Evolutionary conservation across 495 filamentous ascomycete species (phyloP).

Genomic region (Penicillium silybi): DNA sequence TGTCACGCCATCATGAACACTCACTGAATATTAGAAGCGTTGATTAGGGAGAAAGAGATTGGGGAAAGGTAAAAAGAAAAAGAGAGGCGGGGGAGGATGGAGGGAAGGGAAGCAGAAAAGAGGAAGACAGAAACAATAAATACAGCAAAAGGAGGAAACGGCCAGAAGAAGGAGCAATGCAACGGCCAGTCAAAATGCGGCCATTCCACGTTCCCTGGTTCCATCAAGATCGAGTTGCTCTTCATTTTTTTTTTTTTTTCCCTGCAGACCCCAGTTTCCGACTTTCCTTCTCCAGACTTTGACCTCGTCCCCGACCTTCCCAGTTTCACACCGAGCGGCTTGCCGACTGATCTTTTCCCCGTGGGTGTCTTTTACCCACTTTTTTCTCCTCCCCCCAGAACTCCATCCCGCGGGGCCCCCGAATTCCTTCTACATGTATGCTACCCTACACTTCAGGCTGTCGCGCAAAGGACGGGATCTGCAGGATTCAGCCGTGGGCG

Average conservation of each 20-base stretch:
- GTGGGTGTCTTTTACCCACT: constrained; percentile 7
- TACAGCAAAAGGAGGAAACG: neutral
- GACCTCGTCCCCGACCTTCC: constrained; percentile 12
- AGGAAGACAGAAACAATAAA: constrained; percentile 5
- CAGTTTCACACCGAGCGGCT: constrained; percentile 15
- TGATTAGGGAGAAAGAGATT: neutral
- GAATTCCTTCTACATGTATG: neutral
- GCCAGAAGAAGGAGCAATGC: neutral
- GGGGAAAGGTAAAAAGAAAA: neutral
- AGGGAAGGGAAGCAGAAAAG: constrained; percentile 11
- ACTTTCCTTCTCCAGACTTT: constrained; percentile 7
- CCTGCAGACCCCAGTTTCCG: neutral
- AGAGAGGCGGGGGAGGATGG: constrained; percentile 4
- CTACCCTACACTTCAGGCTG: neutral
- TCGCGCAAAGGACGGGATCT: neutral
- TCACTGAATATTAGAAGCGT: neutral
- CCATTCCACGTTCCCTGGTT: neutral
- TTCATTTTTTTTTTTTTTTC: neutral
- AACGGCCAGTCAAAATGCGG: neutral
- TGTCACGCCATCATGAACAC: neutral
- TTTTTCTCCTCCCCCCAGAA: constrained; percentile 2
- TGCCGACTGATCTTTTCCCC: constrained; percentile 21
- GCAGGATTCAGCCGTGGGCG: neutral
- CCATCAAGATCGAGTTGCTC: neutral
- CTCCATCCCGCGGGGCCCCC: neutral